A percentile compares a stretch with the other conserved stretches of the same genome.
phyloP scores from a whole-genome alignment of 305 asterid genomes.

The Plantago lanceolata region DNA sequence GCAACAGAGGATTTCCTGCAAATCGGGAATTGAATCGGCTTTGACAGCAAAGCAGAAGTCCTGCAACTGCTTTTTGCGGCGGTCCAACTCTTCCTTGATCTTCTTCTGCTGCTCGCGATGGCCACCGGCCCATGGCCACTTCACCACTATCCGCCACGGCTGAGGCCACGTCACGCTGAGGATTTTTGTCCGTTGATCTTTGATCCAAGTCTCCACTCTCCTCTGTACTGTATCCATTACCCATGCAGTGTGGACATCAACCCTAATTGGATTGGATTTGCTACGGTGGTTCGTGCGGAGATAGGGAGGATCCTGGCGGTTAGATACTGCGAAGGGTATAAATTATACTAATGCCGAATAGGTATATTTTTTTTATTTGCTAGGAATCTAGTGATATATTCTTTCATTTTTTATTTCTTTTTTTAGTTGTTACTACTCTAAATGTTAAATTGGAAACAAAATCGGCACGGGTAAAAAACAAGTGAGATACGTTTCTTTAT shows the following conservation, averaged over 20 bases:
- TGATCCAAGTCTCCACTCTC: constrained; percentile 90
- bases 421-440: no score
- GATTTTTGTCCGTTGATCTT: constrained; percentile 72
- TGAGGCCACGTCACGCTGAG: constrained; percentile 72
- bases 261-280: no score
- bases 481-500: no score
- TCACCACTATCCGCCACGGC: constrained; percentile 68
- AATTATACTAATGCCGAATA: no score
- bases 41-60: constrained; percentile 74
- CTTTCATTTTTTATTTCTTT: no score
- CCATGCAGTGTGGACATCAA: constrained; percentile 25
- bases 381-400: no score
- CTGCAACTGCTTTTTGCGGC: constrained; percentile 71
- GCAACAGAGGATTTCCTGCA: constrained; percentile 93
- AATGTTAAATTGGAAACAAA: no score
- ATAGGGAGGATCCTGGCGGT: no score
- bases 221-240: constrained; percentile 75
- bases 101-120: constrained; percentile 64
- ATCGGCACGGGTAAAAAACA: no score
- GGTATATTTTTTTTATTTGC: no score
- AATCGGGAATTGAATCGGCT: constrained; percentile 78
- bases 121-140: constrained; percentile 80
- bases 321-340: no score
- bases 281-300: no score
- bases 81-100: constrained; percentile 62